Evolutionary conservation across 2,329 filamentous ascomycete species (phyloP), one percentile per base, ranked within the genome.

Genomic region (Trichoderma atrobrunneum): DNA sequence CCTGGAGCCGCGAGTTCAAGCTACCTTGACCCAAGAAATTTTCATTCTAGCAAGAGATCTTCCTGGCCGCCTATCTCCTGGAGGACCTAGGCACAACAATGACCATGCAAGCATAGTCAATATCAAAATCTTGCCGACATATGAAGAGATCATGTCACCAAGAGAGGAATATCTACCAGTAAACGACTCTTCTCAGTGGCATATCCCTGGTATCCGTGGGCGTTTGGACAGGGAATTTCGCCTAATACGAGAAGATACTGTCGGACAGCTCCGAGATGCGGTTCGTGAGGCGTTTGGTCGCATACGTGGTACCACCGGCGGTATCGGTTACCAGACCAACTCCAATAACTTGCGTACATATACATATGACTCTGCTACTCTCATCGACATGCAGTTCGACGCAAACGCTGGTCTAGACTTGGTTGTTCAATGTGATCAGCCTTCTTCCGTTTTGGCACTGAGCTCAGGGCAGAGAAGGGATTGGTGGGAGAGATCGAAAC

Each of bases 201-300:
- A 78, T 62, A 72, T 74, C 72, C 74, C 77, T 4, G 84, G 85
- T 1, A 81, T 86, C 12, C 78, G 77, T 5, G 86, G 87, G 2
- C 81, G 87, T 1, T 76, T 90, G 0, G 87, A 89, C 76, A 80
- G 84, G 70, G 84, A 89, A 69, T 90, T 90, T 63, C 83, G 88
- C 18, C 82, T 89, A 1, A 76, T 89, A 1, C 82, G 87, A 3
- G 86, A 89, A 77, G 87, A 90, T 74, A 87, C 84, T 0, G 80
- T 89, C 3, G 86, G 86, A 0, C 84, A 87, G 72, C 79, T 90
- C 5, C 81, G 86, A 48, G 85, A 88, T 74, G 82, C 82, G 1
- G 82, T 87, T 3, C 80, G 81, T 51, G 74, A 81, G 28, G 80
- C 85, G 63, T 77, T 85, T 11, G 77, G 84, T 4, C 73, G 74